Base-by-base conservation (phyloP, 2,329 filamentous ascomycete genomes). In the Lasiodiplodia gonubiensis region DNA sequence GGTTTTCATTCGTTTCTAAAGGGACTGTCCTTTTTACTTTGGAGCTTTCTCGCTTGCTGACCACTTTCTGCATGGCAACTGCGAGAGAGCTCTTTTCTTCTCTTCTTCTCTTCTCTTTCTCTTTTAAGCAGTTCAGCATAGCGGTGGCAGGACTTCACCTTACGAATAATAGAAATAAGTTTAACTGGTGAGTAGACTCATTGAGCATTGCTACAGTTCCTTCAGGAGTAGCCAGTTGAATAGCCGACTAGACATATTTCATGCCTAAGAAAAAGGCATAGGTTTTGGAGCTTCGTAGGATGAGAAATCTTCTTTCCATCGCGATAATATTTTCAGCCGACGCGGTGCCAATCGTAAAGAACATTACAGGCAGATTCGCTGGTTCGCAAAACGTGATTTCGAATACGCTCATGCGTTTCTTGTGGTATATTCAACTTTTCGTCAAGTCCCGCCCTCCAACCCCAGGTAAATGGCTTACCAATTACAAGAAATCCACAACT, bases 401-500 rank as follows among this genome's bases (percentile, higher is more conserved):
- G 16, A 42, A 42, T 8, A 18, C 8, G 6, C 16, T 42, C 39
- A 42, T 42, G 39, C 39, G n/a, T 42, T 42, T 42, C 16, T 16
- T 42, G 14, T 42, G 39, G 16, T 42, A n/a, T 42, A 33, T 37
- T 21, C 53, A 55, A 18, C 23, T 21, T 23, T 59, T 60, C 16
- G 16, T 48, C 39, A 33, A 14, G 23, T 42, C 57, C 57, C 39
- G 25, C 25, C 57, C 37, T 16, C 57, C 57, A 35, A 27, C 39
- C 39, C n/a, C 39, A 18, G 18, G 16, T 14, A 35, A 25, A 25
- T 42, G 21, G 23, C 14, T n/a, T 12, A 16, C 10, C 35, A n/a
- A 12, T 46, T n/a, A 59, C 37, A 46, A 7, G 14, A 63, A 63
- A n/a, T 63, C 80, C 23, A 82, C 72, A 16, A 79, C 65, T 39